Evolutionary conservation across 2,329 filamentous ascomycete genomes (phyloP).

Genomic region (Alternaria tenuissima): DNA sequence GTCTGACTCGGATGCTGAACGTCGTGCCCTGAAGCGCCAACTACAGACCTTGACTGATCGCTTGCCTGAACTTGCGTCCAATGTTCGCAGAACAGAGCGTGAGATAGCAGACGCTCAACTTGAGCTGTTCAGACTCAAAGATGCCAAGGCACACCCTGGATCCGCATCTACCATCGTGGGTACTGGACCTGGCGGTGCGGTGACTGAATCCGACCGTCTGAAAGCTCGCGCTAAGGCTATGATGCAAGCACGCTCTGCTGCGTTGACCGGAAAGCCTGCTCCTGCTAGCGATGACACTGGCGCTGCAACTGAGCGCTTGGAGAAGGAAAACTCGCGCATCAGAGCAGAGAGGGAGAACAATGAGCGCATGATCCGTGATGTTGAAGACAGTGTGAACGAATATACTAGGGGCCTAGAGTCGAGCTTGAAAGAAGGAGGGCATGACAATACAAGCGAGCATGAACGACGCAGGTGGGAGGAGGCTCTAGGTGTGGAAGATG

Average conservation of each 20-base stretch:
- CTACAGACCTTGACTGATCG: slow-evolving; percentile 88
- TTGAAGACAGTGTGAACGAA: slow-evolving; percentile 93
- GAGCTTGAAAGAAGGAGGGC: slow-evolving; percentile 80
- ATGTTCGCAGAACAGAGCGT: slow-evolving; percentile 89
- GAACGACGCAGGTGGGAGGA: slow-evolving; percentile 96
- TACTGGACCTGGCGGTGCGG: slow-evolving; percentile 86
- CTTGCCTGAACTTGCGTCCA: slow-evolving; percentile 88
- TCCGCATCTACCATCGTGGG: slow-evolving; percentile 84
- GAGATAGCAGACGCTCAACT: slow-evolving; percentile 90
- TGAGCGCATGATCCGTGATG: slow-evolving; percentile 94
- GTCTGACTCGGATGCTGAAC: slow-evolving; percentile 86
- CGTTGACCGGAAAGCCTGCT: slow-evolving; percentile 84
- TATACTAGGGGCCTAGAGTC: slow-evolving; percentile 87
- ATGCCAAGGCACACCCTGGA: slow-evolving; percentile 89
- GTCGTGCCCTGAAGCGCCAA: slow-evolving; percentile 84
- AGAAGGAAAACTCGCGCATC: slow-evolving; percentile 84
- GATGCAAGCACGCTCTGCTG: slow-evolving; percentile 97
- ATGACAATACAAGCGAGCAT: slow-evolving; percentile 81
- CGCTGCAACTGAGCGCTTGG: slow-evolving; percentile 82
- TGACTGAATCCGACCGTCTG: slow-evolving; percentile 92
- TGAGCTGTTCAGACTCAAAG: slow-evolving; percentile 90
- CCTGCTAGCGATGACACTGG: slow-evolving; percentile 75
- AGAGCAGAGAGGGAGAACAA: slow-evolving; percentile 90
- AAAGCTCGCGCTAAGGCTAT: slow-evolving; percentile 96
- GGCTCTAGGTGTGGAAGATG: slow-evolving; percentile 92